Percentiles rank a stretch among this genome's conserved stretches.
These are phyloP conservation scores for Ophiostoma australiae DNA, from an alignment of 2,329 filamentous ascomycete genomes.

Conservation along the genomic window DNA sequence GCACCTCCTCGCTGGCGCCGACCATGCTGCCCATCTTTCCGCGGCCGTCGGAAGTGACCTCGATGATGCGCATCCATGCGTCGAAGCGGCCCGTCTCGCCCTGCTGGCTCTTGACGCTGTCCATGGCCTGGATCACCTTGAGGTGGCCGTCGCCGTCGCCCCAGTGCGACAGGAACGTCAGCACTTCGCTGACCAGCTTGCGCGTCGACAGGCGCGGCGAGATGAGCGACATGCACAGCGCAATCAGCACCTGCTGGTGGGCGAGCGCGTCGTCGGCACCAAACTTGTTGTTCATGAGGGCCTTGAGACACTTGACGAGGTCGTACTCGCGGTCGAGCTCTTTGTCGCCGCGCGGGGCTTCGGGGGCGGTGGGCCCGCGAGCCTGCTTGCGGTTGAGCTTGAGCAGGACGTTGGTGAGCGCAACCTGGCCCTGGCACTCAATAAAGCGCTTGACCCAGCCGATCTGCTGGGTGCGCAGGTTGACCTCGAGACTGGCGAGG, in stretches of 20 bases:
- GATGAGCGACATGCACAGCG: conserved; percentile 78
- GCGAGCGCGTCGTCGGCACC: conserved; percentile 90
- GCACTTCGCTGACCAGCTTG: conserved; percentile 90
- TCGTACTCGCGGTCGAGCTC: conserved; percentile 91
- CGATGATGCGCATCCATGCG: conserved; percentile 96
- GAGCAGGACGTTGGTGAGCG: conserved; percentile 84
- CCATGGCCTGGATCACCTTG: conserved; percentile 89
- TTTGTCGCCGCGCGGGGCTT: conserved; percentile 59
- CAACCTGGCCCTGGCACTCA: conserved; percentile 94
- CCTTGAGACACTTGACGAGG: conserved; percentile 95
- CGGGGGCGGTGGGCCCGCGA: conserved; percentile 62
- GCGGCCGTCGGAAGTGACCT: conserved; percentile 92
- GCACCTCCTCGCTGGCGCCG: conserved; percentile 90
- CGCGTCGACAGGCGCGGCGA: conserved; percentile 85
- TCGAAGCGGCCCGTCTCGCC: conserved; percentile 95
- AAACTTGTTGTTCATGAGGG: conserved; percentile 98
- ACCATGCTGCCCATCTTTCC: conserved; percentile 99
- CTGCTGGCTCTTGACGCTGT: conserved; percentile 80
- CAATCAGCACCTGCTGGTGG: conserved; percentile 85
- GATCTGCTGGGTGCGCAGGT: conserved; percentile 90
- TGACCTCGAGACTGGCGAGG: conserved; percentile 88
- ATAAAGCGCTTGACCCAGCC: conserved; percentile 96
- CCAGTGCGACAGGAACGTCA: conserved; percentile 97
- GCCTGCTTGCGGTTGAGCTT: conserved; percentile 89
- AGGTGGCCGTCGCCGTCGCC: conserved; percentile 77